These are phyloP conservation scores for Eragrostis curvula DNA, from an alignment of 176 grass and related monocot genomes.

Conservation along the genomic window DNA sequence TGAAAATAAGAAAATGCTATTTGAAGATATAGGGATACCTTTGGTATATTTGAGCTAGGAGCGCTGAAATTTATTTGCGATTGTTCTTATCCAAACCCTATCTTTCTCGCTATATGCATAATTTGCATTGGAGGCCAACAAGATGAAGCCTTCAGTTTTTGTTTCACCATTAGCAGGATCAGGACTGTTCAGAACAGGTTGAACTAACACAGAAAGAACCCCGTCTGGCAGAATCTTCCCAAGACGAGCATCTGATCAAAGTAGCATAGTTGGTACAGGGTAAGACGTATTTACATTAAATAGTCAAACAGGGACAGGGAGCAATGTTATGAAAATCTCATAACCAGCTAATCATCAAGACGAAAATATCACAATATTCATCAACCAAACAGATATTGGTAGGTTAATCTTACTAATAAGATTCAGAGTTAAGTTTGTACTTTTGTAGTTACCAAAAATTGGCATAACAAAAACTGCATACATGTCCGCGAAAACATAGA, in stretches of 20 bases:
- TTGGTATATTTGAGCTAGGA: constrained; percentile 18
- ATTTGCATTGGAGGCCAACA: constrained; percentile 82
- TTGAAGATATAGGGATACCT: constrained; percentile 41
- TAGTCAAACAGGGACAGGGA: constrained; percentile 31
- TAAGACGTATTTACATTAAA: constrained; percentile 32
- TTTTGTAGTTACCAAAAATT: background rate
- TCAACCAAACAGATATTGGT: background rate
- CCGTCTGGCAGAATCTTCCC: constrained; percentile 67
- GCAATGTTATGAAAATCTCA: constrained; percentile 9
- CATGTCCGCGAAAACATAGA: background rate
- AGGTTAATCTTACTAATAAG: background rate
- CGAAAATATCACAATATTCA: background rate
- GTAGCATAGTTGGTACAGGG: constrained; percentile 25
- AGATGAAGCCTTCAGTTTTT: constrained; percentile 67
- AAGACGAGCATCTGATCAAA: constrained; percentile 62
- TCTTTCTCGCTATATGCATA: constrained; percentile 94
- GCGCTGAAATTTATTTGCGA: constrained; percentile 76
- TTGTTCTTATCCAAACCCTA: constrained; percentile 80
- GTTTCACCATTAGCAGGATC: constrained; percentile 38
- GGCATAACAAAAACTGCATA: background rate
- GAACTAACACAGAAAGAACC: constrained; percentile 67
- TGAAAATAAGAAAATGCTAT: constrained; percentile 11
- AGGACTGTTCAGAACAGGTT: constrained; percentile 51
- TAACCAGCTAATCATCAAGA: background rate
- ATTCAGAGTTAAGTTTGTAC: background rate